Evolutionary conservation across 2,329 filamentous ascomycete genomes (phyloP), one percentile per base, ranked within the genome.

Genomic region (Chrysosporium queenslandicum): DNA sequence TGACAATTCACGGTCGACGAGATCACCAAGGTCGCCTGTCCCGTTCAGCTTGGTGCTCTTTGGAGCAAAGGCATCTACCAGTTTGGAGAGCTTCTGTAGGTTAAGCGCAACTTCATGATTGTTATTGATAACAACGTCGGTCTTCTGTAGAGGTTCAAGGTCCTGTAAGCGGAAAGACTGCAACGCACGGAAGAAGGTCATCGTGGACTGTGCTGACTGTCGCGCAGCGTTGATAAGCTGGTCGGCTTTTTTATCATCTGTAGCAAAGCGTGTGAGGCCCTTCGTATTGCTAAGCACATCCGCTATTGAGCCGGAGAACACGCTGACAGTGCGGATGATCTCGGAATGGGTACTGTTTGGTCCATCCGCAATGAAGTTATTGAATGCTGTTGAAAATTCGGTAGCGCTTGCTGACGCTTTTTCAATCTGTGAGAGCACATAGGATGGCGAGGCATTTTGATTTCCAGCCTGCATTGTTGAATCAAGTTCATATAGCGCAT

Each of bases 381-480:
- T 98, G 77, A 97, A 98, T 0, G 92, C 85, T 0, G 91, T 97
- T 1, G 91, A 92, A 69, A 98, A 98, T 66, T 98, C 92, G 69
- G 94, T 97, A 11, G 92, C 88, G 58, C 83, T 94, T 8, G 89
- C 82, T 6, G 90, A 92, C 0, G 92, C 90, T 74, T 97, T 98
- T 67, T 98, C 92, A 54, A 97, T 90, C 68, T 97, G 91, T 1
- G 91, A 97, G 47, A 98, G 77, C 11, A 98, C 90, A 65, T 94
- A 97, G 1, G 91, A 81, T 12, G 92, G 89, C 37, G 90, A 94
- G 0, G 92, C 92, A 63, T 94, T 98, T 72, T 97, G 92, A 73
- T 98, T 98, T 68, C 92, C 92, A 37, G 91, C 92, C 68, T 97
- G 91, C 89, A 97, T 97, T 18, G 86, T 86, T 18, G 92, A 97